A percentile compares a stretch with the other conserved stretches of the same genome.
Conservation (phyloP, 176 grass and related monocot species). For the Oryza glaberrima region DNA sequence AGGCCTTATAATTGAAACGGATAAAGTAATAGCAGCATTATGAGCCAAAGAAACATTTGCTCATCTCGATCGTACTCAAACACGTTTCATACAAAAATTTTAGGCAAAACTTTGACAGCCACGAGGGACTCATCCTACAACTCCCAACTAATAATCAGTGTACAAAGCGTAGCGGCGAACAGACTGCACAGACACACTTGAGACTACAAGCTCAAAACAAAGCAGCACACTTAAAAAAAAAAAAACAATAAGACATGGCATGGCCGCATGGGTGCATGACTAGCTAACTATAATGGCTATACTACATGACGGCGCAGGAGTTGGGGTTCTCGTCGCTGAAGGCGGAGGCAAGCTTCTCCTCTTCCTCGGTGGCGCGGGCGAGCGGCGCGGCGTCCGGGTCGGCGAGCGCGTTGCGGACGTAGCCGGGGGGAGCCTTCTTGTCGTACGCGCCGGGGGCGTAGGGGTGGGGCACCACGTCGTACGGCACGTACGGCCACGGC, state of each 20-base stretch:
- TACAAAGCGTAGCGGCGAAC: background rate
- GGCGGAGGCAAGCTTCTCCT: conserved; percentile 50
- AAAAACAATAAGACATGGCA: too few relatives aligned
- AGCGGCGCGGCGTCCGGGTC: conserved; percentile 53
- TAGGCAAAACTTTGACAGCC: background rate
- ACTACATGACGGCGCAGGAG: conserved; percentile 62
- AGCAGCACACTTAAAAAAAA: too few relatives aligned
- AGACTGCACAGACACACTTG: background rate
- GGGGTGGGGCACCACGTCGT: conserved; percentile 60
- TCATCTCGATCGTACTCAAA: background rate
- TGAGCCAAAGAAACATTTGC: background rate
- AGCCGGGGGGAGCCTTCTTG: conserved; percentile 80
- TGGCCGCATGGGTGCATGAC: too few relatives aligned
- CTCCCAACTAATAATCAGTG: background rate
- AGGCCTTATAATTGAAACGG: too few relatives aligned
- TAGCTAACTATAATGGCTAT: too few relatives aligned
- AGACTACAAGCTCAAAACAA: background rate
- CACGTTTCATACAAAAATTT: background rate
- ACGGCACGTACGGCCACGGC: conserved; percentile 75
- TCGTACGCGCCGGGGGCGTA: conserved; percentile 73
- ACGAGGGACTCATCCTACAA: background rate
- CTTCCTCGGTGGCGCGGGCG: conserved; percentile 49
- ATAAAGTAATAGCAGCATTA: background rate
- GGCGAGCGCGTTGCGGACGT: conserved; percentile 55
- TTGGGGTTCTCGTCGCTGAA: conserved; percentile 87